Conservation (phyloP, 768 basidiomycete genomes). For the Tulasnella sp. region DNA sequence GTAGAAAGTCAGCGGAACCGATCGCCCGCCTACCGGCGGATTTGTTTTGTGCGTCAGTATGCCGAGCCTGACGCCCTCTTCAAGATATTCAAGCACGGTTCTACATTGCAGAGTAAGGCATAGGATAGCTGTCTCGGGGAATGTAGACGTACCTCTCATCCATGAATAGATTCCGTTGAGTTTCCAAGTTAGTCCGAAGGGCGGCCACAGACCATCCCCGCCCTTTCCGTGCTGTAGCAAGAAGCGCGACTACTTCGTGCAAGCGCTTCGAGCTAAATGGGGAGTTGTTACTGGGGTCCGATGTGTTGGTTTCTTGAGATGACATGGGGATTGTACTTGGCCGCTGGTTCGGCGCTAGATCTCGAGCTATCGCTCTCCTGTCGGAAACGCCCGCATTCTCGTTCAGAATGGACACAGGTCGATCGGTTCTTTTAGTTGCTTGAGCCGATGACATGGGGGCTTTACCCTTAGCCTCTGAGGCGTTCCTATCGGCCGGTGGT, state of each 20-base stretch:
- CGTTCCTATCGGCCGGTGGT: too few species aligned
- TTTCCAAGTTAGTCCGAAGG: background rate
- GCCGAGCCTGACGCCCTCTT: background rate
- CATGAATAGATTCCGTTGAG: background rate
- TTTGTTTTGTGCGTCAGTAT: background rate
- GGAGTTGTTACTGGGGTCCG: too few species aligned
- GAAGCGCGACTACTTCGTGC: background rate
- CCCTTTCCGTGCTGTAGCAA: background rate
- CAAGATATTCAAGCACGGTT: background rate
- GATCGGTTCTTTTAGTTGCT: too few species aligned
- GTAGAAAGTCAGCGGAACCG: background rate
- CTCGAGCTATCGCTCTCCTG: too few species aligned
- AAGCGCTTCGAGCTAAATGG: background rate
- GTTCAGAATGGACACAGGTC: too few species aligned
- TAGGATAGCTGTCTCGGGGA: background rate
- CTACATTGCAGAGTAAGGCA: background rate
- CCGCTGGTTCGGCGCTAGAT: background rate
- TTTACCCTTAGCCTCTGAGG: too few species aligned
- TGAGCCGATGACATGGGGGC: too few species aligned
- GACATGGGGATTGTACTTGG: background rate
- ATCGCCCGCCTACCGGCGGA: background rate
- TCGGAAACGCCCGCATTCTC: too few species aligned
- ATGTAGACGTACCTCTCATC: background rate
- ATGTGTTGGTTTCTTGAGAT: background rate
- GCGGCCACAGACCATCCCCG: background rate